Conservation (phyloP, 2,329 filamentous ascomycete species). For the Proliferodiscus dingleyae region DNA sequence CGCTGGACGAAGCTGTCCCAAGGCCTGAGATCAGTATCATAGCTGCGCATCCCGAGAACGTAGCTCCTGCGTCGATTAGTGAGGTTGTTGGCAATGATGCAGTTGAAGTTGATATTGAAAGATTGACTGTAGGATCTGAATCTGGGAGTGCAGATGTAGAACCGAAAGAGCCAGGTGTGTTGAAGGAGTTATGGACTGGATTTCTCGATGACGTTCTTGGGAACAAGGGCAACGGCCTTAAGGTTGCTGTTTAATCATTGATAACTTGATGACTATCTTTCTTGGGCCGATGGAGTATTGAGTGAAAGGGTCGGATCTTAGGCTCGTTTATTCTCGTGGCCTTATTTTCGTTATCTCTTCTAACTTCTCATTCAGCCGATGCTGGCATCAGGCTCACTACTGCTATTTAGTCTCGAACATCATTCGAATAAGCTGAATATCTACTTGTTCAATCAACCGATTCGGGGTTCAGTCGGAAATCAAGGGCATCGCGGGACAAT, state of each 20-base stretch:
- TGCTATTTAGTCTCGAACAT: too few species aligned
- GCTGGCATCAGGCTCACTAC: neutral
- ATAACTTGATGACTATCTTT: neutral
- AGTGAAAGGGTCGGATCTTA: neutral
- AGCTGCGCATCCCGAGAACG: constrained; percentile 50
- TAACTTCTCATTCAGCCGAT: neutral
- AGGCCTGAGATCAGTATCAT: constrained; percentile 49
- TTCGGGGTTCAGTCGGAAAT: too few species aligned
- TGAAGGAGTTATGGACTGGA: constrained; percentile 52
- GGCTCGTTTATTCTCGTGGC: too few species aligned
- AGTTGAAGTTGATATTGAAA: constrained; percentile 49
- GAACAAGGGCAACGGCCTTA: constrained; percentile 7
- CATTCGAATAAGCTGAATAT: too few species aligned
- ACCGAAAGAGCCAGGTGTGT: constrained; percentile 40
- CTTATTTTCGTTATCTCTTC: too few species aligned
- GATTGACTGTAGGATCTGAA: constrained; percentile 37
- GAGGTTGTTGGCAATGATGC: constrained; percentile 48
- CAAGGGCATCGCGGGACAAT: too few species aligned
- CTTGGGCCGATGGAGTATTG: neutral
- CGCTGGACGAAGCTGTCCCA: constrained; percentile 37
- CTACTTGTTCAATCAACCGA: too few species aligned
- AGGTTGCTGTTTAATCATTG: constrained; percentile 5
- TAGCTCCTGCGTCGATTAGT: constrained; percentile 47
- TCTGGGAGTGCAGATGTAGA: constrained; percentile 34
- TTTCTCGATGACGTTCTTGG: constrained; percentile 47